Conservation (phyloP, 805 yeast genomes). For the Nakazawaea ernobii region DNA sequence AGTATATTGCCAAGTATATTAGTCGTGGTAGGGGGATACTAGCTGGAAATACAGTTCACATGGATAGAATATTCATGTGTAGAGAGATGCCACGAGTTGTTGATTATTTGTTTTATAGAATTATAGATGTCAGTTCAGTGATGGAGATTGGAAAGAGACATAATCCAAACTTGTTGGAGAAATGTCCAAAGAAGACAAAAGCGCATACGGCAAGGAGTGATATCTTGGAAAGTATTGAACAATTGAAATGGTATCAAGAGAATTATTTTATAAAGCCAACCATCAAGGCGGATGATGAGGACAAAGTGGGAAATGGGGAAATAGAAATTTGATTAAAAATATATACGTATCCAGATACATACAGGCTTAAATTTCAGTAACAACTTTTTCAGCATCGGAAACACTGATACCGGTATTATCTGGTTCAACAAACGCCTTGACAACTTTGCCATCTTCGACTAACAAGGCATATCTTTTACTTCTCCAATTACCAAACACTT, state of each 20-base stretch:
- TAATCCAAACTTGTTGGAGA: constrained; percentile 54
- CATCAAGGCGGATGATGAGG: neutral
- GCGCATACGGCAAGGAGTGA: constrained; percentile 87
- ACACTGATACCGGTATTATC: constrained; percentile 68
- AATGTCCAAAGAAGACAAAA: constrained; percentile 56
- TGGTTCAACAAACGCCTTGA: constrained; percentile 67
- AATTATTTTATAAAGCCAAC: constrained; percentile 42
- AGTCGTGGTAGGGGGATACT: constrained; percentile 58
- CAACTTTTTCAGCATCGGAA: constrained; percentile 40
- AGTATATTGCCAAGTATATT: constrained; percentile 52
- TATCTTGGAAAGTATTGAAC: constrained; percentile 82
- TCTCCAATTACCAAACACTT: constrained; percentile 71
- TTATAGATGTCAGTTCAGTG: constrained; percentile 85
- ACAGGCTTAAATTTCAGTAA: constrained; percentile 18
- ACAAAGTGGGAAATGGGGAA: too few species aligned
- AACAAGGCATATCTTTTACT: constrained; percentile 71
- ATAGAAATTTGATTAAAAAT: neutral
- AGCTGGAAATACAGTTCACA: constrained; percentile 90
- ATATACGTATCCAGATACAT: too few species aligned
- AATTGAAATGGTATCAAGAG: constrained; percentile 70
- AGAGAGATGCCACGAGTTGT: constrained; percentile 75
- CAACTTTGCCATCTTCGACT: constrained; percentile 70
- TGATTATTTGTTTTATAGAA: constrained; percentile 62
- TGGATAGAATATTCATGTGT: constrained; percentile 82
- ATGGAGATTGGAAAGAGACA: constrained; percentile 78